Evolutionary conservation across 2,329 filamentous ascomycete species (phyloP), one percentile per base, ranked within the genome.

Genomic region (Venturia asperata): DNA sequence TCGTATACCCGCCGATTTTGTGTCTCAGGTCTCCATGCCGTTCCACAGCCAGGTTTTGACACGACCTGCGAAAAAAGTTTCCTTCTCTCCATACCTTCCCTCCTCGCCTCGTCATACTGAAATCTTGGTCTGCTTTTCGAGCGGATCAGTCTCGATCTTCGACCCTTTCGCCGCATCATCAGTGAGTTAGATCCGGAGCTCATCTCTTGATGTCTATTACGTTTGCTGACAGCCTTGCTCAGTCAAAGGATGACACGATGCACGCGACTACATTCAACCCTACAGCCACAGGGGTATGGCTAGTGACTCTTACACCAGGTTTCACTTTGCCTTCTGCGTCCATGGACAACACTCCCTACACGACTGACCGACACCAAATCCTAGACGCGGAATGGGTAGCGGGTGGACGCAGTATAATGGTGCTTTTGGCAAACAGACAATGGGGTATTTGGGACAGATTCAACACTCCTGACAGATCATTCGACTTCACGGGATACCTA

Each of bases 91-190:
- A 17, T 80, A 81, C 7, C 72, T 78, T 47, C 82, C 80, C 68
- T 82, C 83, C 5, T 80, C 81, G 30, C 72, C 75, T 34, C 79
- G 81, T 15, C 82, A 85, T 71, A 79, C 81, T 0, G 80, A 81
- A 56, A 72, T 87, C 13, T 76, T 87, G 10, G 75, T 87, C 7
- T 77, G 80, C 1, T 83, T 86, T 65, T 72, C 77, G 1, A 78
- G 76, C n/a, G 84, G 85, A 6, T 78, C 77, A 52, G 81, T 84
- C 37, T 83, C 84, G 64, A 76, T 87, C 17, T 85, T 84, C 69
- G 82, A 85, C 64, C 81, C 81, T 34, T 79, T 84, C 41, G 13
- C 19, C 15, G 30, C n/a, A 37, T 66, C 43, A 67, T 15, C 24
- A 15, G 47, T 52, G 21, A 66, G 55, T 39, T 11, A 24, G 34